Percentiles rank a stretch among this genome's conserved stretches.
These are phyloP conservation scores for Fusarium abutilonis DNA, from an alignment of 2,329 filamentous ascomycete genomes.

Conservation along the genomic window DNA sequence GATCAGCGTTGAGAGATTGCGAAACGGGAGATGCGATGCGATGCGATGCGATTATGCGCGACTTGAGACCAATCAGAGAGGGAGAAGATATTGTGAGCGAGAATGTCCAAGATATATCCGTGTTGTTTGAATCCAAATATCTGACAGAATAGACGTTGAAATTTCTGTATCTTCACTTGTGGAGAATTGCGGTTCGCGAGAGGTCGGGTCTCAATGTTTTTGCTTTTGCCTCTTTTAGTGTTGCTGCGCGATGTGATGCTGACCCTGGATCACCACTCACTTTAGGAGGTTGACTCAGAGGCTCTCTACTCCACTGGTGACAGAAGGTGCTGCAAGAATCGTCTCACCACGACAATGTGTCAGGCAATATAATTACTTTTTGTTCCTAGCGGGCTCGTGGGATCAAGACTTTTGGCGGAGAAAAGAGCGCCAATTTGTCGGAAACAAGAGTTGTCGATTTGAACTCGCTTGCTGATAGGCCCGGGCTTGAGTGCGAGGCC, in stretches of 20 bases:
- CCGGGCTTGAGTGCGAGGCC: background rate
- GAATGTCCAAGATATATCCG: conserved; percentile 25
- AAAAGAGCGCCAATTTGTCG: conserved; percentile 15
- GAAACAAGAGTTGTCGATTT: conserved; percentile 21
- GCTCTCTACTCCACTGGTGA: conserved; percentile 31
- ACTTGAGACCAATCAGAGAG: conserved; percentile 12
- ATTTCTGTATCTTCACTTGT: conserved; percentile 23
- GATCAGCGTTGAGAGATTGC: conserved; percentile 14
- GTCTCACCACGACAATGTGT: conserved; percentile 39
- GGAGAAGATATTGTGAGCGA: conserved; percentile 13
- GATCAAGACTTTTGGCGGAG: conserved; percentile 32
- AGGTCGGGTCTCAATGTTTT: conserved; percentile 41
- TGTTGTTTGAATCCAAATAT: conserved; percentile 5
- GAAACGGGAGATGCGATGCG: conserved; percentile 18
- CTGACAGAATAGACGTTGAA: conserved; percentile 5
- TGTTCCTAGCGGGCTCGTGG: conserved; percentile 31
- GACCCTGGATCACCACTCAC: conserved; percentile 40
- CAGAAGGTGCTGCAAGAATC: conserved; percentile 37
- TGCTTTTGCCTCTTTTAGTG: conserved; percentile 42
- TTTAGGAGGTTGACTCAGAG: conserved; percentile 32
- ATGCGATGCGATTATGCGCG: conserved; percentile 26
- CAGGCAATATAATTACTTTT: conserved; percentile 43
- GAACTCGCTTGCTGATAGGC: conserved; percentile 28
- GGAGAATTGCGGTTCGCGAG: conserved; percentile 29
- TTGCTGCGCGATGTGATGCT: conserved; percentile 41